Evolutionary conservation across 169 alveolate species (phyloP), one percentile per base, ranked within the genome.

Genomic region (Plasmodium ovale): DNA sequence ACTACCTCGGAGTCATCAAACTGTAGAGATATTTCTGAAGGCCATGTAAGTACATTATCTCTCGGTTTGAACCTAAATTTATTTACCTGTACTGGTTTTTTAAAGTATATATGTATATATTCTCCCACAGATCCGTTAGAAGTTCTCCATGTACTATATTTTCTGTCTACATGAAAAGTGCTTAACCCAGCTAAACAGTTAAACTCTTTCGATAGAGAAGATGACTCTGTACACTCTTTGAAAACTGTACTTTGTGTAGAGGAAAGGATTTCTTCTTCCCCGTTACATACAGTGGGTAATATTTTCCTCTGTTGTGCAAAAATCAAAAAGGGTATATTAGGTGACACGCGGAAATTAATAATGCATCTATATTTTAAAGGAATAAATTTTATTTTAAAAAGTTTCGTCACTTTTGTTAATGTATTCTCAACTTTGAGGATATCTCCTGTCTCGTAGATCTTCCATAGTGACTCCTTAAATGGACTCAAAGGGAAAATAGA

Each of bases 31-130:
- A 94, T 37, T 56, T 92, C 88, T 16, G 94, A 87, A 1, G 94
- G 92, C 96, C 96, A 94, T 49, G 93, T 69, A 16, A 79, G 68
- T 2, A 93, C 72, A 60, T 92, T 82, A 56, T 93, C 96, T 49
- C 93, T 77, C 12, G 92, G 95, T 42, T 92, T 91, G 35, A 92
- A 87, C 33, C 84, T 73, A 77, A 93, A 88, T 58, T 84, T 93
- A 25, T 74, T 69, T 7, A 93, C 56, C 64, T 90, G 87, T 6
- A 94, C 93, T 0, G 95, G 95, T 14, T 77, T 68, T n/a, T 92
- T 85, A 73, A 94, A 94, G 19, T 29, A 62, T 12, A 94, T 59
- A 59, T 72, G 51, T 9, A 94, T 33, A 72, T 87, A 88, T 35
- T 91, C 93, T 9, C 96, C 96, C 10, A 91, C 85, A 3, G 94